Base-by-base conservation (phyloP, 768 basidiomycete species). In the Basidioascus undulatus region DNA sequence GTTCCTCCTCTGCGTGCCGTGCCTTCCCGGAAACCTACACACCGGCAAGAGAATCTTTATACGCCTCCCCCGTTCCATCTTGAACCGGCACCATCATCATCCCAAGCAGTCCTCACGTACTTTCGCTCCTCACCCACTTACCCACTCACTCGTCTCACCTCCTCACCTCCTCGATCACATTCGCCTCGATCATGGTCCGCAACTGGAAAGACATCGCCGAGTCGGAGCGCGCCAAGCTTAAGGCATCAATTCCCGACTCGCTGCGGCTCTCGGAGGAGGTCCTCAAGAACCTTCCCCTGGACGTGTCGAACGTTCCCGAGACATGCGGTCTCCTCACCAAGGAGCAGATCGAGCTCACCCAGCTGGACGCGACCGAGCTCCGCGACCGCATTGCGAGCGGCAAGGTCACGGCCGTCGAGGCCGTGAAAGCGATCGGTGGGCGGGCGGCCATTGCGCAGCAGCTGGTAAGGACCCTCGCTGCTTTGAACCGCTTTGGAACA, bases 371-470 rank as follows among this genome's bases (percentile, higher is more conserved):
- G 24, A 39, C 38, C 8, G 36, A 23, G n/a, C 40, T 53, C 24
- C 48, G 49, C 10, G 39, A 43, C 30, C 20, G 39, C 30, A 41
- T 53, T 39, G 23, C 40, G 20, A 36, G 28, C 13, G 48, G 49
- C 1, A 35, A 41, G 28, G 32, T 49, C 30, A 48, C 35, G 31
- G 39, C 44, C 20, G 44, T 45, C 30, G 48, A 50, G 11, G 50
- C 54, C n/a, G 46, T 48, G 5, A 12, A 42, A 20, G 49, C 53
- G 8, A 53, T 53, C 37, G 47, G 49, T 30, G 49, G 49, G 27
- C 36, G 52, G 3, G 53, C 55, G 3, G 41, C 44, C 2, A 37
- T 50, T 10, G 55, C 55, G 7, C 53, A 54, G 32, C 50, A 55
- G 24, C 35, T 49, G 2, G 52, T 53, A 28, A 43, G 50, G n/a